Base-by-base conservation (phyloP, 2,329 filamentous ascomycete genomes). In the Paraconiothyrium sp. region DNA sequence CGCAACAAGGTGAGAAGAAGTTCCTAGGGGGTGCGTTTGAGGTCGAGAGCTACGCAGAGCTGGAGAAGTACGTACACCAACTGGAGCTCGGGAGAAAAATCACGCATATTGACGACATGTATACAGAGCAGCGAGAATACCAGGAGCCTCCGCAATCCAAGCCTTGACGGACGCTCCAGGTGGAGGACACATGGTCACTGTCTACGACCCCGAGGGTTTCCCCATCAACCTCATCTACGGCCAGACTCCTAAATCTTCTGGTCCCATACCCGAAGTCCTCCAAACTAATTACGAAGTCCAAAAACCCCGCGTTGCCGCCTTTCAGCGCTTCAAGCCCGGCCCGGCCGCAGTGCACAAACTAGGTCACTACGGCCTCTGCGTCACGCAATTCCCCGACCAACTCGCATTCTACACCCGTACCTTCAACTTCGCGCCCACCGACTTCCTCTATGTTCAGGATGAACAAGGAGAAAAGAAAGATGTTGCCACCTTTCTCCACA, bases 1-100 rank as follows among this genome's bases (percentile, higher is more conserved):
- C 86, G 51, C 80, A 82, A 61, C 78, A 79, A 54, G 81, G 84
- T 1, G 75, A 81, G 70, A 78, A 76, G 61, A 84, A 81, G 59
- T 90, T 89, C 69, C 81, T 84, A 6, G 88, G 88, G 1, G 82
- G 83, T 0, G 85, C 82, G 1, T 90, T 87, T 64, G 84, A 83
- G 39, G 88, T 89, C 6, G 84, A 85, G 63, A 83, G 80, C 6
- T 79, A 84, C 67, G 83, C 82, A 2, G 87, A 90, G 61, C 80
- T 90, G 2, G 79, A 84, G 51, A 78, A 78, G 65, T 65, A 60
- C 22, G 52, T 34, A 48, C 10, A 32, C 14, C 46, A 10, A 32
- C 14, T 11, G 3, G 14, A n/a, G 47, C 37, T 9, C 27, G 10
- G 44, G 8, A 30, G 24, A 30, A 59, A n/a, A 58, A 20, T 11